A percentile compares a stretch with the other conserved stretches of the same genome.
These are phyloP conservation scores for Termitomyces sp. DNA, from an alignment of 768 basidiomycete species.

Conservation along the genomic window DNA sequence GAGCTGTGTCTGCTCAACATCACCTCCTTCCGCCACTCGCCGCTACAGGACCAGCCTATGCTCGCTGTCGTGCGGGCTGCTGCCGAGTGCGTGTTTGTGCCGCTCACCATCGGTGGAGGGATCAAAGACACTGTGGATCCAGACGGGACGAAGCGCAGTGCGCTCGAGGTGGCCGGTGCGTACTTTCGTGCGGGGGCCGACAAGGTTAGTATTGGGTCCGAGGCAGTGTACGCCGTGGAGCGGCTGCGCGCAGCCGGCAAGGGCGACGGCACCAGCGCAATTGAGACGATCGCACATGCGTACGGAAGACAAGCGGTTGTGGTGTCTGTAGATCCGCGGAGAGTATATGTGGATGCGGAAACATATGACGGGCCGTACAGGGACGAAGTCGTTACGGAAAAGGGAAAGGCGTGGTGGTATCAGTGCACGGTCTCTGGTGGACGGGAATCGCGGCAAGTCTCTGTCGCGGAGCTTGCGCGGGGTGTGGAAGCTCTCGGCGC, in stretches of 20 bases:
- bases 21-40: constrained; percentile 97
- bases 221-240: constrained; percentile 94
- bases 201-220: constrained; percentile 96
- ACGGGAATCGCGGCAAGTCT: constrained; percentile 76
- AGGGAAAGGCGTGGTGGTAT: constrained; percentile 93
- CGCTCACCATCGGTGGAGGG: constrained; percentile 97
- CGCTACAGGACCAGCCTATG: constrained; percentile 97
- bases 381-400: constrained; percentile 58
- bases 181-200: constrained; percentile 98
- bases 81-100: constrained; percentile 89
- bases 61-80: constrained; percentile 90
- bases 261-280: constrained; percentile 76
- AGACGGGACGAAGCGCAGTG: constrained; percentile 82
- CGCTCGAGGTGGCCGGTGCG: constrained; percentile 90
- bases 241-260: constrained; percentile 53
- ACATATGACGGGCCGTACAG: constrained; percentile 69
- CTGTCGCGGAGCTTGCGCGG: constrained; percentile 85
- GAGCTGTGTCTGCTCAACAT: constrained; percentile 98
- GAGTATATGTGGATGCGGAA: constrained; percentile 70
- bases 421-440: constrained; percentile 97
- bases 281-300: constrained; percentile 85
- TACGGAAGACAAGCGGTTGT: constrained; percentile 99
- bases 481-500: constrained; percentile 92
- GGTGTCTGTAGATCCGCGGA: constrained; percentile 91
- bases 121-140: constrained; percentile 97